Conservation (phyloP, 176 grass and related monocot genomes). For the Bothriochloa decipiens region DNA sequence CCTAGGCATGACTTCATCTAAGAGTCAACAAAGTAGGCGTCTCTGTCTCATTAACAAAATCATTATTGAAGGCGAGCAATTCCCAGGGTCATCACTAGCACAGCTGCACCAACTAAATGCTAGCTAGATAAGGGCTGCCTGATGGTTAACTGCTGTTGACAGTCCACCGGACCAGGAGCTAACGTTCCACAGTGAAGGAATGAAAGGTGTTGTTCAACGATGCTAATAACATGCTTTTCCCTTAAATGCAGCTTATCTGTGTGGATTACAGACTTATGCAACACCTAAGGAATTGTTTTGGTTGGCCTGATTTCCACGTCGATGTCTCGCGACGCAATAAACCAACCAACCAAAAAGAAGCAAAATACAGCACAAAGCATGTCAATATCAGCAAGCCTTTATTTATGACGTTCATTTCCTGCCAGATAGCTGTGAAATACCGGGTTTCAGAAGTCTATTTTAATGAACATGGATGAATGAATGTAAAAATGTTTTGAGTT, state of each 20-base stretch:
- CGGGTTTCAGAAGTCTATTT: background rate
- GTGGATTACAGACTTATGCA: background rate
- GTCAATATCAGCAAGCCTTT: background rate
- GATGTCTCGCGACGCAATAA: background rate
- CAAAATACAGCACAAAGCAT: background rate
- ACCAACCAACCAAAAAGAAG: background rate
- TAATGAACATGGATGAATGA: conserved; percentile 11
- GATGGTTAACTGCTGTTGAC: conserved; percentile 34
- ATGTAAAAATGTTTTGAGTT: conserved; percentile 4
- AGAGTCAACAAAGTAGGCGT: background rate
- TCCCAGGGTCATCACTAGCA: conserved; percentile 2
- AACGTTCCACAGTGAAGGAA: conserved; percentile 5
- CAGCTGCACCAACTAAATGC: conserved; percentile 41
- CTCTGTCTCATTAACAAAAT: background rate
- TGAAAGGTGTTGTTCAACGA: background rate
- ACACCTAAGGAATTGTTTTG: background rate
- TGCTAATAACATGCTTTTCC: background rate
- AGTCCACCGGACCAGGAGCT: conserved; percentile 45
- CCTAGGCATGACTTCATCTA: conserved; percentile 1
- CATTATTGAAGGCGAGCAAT: background rate
- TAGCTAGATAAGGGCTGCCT: conserved; percentile 19
- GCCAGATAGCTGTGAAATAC: conserved; percentile 11
- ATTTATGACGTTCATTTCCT: conserved; percentile 25
- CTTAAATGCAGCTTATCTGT: conserved; percentile 20
- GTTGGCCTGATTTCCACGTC: background rate